Percentiles rank a stretch among this genome's conserved stretches.
phyloP scores from a whole-genome alignment of 2,329 filamentous ascomycete genomes.

The Dothistroma septosporum region DNA sequence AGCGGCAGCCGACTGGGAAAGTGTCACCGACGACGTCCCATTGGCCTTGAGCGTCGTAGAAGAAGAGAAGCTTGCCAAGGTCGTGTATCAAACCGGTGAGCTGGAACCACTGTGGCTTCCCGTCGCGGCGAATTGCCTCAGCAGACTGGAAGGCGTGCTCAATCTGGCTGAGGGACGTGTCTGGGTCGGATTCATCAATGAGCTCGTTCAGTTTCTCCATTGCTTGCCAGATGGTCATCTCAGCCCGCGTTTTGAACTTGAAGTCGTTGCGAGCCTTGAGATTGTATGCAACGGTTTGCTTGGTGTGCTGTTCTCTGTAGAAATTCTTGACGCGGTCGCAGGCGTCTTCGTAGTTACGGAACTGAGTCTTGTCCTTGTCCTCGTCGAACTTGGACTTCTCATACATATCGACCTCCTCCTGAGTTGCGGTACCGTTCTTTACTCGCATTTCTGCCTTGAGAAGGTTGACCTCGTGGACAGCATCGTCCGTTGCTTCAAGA shows the following conservation, averaged over 20 bases:
- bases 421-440: slow-evolving; percentile 44
- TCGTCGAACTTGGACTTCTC: slow-evolving; percentile 64
- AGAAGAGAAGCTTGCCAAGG: slow-evolving; percentile 74
- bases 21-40: slow-evolving; percentile 92
- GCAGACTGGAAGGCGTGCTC: slow-evolving; percentile 85
- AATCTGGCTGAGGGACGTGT: slow-evolving; percentile 82
- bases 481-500: slow-evolving; percentile 56
- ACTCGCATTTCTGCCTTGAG: slow-evolving; percentile 53
- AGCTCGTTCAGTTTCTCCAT: slow-evolving; percentile 90
- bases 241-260: slow-evolving; percentile 61
- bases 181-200: slow-evolving; percentile 86
- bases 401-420: slow-evolving; percentile 49
- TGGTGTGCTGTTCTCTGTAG: slow-evolving; percentile 67
- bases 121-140: slow-evolving; percentile 82
- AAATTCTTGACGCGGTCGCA: slow-evolving; percentile 83
- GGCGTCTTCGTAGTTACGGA: slow-evolving; percentile 78
- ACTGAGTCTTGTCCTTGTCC: slow-evolving; percentile 72
- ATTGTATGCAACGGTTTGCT: slow-evolving; percentile 81
- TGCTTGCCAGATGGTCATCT: slow-evolving; percentile 85
- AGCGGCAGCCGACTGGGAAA: slow-evolving; percentile 72
- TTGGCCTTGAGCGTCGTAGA: slow-evolving; percentile 78
- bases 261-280: slow-evolving; percentile 71
- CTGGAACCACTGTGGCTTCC: slow-evolving; percentile 79
- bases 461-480: slow-evolving; percentile 58
- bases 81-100: slow-evolving; percentile 74